Conservation (phyloP, 1,284 basidiomycete species). For the Tylopilus microsporus region DNA sequence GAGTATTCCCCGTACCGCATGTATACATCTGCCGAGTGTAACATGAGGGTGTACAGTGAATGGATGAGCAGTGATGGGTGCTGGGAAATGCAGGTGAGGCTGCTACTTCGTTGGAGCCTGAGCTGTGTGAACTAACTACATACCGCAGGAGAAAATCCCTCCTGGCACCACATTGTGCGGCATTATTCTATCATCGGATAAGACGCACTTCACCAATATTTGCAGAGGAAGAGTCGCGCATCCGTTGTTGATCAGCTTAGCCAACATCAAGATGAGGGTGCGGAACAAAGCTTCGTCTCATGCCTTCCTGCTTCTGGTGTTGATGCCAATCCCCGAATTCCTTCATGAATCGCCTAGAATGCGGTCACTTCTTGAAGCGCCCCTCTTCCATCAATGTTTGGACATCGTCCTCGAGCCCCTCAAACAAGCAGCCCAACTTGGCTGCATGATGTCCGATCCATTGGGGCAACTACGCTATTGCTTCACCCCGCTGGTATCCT, state of each 20-base stretch:
- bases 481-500: slow-evolving; percentile 1
- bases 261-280: slow-evolving; percentile 31
- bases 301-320: slow-evolving; percentile 27
- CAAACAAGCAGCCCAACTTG: slow-evolving; percentile 26
- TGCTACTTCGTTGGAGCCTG: no score
- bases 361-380: neutral
- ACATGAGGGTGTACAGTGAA: neutral
- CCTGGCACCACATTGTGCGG: neutral
- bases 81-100: no score
- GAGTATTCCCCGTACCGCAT: neutral
- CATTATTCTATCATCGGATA: slow-evolving; percentile 31
- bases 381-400: slow-evolving; percentile 30
- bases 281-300: slow-evolving; percentile 30
- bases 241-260: slow-evolving; percentile 33
- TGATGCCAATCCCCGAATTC: slow-evolving; percentile 32
- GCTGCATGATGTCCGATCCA: slow-evolving; percentile 29
- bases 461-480: slow-evolving; percentile 12
- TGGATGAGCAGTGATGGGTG: no score
- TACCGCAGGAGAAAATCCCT: no score
- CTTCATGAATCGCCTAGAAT: neutral
- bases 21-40: neutral
- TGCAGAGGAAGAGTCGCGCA: slow-evolving; percentile 20
- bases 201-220: slow-evolving; percentile 32
- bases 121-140: no score
- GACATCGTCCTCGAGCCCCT: slow-evolving; percentile 29